phyloP scores from a whole-genome alignment of 352 stramenopile genomes.

The Globisporangium solare region DNA sequence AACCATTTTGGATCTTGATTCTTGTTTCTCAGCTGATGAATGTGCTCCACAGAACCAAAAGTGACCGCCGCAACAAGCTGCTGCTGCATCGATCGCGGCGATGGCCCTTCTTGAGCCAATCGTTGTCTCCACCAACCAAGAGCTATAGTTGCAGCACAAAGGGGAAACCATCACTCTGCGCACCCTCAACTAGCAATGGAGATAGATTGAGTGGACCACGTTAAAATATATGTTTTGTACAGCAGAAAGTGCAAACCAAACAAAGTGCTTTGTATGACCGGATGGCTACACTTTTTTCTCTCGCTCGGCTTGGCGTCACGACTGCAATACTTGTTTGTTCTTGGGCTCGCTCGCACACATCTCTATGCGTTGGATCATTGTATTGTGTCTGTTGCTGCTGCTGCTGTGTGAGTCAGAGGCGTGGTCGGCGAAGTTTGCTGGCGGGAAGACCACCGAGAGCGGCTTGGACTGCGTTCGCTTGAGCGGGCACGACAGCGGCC shows the following conservation, averaged over 20 bases:
- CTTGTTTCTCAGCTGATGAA: conserved; percentile 62
- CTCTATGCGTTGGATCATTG: too few species aligned
- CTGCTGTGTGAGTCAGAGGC: too few species aligned
- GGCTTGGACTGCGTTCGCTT: background rate
- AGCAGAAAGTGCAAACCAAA: too few species aligned
- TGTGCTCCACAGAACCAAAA: conserved; percentile 65
- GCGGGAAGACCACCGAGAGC: background rate
- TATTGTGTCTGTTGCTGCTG: too few species aligned
- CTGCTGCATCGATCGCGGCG: too few species aligned
- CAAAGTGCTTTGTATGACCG: conserved; percentile 1
- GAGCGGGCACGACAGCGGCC: background rate
- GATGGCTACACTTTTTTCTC: too few species aligned
- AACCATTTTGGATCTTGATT: conserved; percentile 75
- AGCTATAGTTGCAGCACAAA: background rate
- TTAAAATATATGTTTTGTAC: background rate
- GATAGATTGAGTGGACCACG: background rate
- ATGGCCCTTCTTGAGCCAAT: conserved; percentile 5
- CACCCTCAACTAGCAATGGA: background rate
- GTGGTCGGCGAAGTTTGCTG: background rate
- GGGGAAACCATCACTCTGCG: background rate
- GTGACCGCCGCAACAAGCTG: conserved; percentile 7
- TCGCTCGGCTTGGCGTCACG: too few species aligned
- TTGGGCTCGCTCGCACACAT: too few species aligned
- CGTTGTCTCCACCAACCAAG: conserved; percentile 13
- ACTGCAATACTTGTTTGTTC: too few species aligned